Base-by-base conservation (phyloP, 306 rosid species). In the Rosa rugosa region DNA sequence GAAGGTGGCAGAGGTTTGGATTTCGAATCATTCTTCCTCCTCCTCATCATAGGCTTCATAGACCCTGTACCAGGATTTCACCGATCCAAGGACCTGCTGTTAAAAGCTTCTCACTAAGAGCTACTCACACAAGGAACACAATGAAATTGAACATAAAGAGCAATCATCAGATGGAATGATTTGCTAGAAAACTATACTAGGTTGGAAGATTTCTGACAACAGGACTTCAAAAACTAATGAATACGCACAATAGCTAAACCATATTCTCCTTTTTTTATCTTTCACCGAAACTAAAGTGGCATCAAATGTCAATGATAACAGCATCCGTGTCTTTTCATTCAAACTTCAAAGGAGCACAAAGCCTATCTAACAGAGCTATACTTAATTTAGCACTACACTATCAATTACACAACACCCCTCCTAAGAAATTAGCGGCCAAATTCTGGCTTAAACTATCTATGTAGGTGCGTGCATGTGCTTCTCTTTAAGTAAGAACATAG, bases 51-150 rank as follows among this genome's bases (percentile, higher is more conserved):
- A 64, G 86, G 86, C 88, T 95, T 95, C 88, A 89, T 81, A 69
- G 98, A 88, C 90, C 99, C 99, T 95, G 98, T 93, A 93, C 97
- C 94, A 93, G 96, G 96, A 95, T 91, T 90, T 95, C 98, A 95
- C 90, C 93, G 90, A 94, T 83, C 95, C 97, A 92, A 94, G 87
- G 93, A 86, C 98, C 99, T 93, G 94, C 89, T 80, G 95, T 91
- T 95, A 90, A 91, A 84, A 90, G 87, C 94, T 84, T 88, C 84
- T 83, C 85, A 82, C 98, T 90, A 91, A 91, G 97, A 91, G 80
- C 86, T 83, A 87, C 83, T 82, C 82, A 84, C 68, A 69, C 80
- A 84, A 54, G 73, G 80, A 81, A 84, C 75, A 79, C 72, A 69
- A 73, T 82, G 71, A 40, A 82, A 64, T 67, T 77, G 79, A 84